Evolutionary conservation across 805 yeast species (phyloP), one percentile per base, ranked within the genome.

Genomic region (Metschnikowia noctiluminum): DNA sequence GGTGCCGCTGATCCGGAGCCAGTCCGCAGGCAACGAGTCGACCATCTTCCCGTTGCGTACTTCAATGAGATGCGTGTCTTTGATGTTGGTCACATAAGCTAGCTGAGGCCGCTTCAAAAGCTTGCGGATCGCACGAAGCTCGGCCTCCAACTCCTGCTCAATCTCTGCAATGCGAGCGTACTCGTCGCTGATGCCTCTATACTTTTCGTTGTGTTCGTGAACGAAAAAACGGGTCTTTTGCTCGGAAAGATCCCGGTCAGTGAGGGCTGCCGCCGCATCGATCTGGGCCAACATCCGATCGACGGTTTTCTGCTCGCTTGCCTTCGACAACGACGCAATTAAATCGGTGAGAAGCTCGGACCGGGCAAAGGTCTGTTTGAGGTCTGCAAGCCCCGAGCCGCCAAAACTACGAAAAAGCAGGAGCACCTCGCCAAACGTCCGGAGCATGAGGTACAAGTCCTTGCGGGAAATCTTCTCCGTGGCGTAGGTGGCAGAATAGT

Each of bases 1-100:
- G 41, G 95, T 78, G 8, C 85, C 85, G 57, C 80, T 85, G 28
- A 87, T 78, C 56, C 88, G 85, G 11, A 85, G 67, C 96, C 97
- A 92, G 44, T 80, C 81, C 2, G 69, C 57, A 0, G 98, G 98
- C 1, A 91, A 65, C 1, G 68, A 64, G 38, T 78, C 79, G 1
- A 77, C 71, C 39, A 79, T 79, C 11, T 77, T 66, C 1, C 70
- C 71, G 52, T 83, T 82, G 39, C 89, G 70, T 0, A 92, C 83
- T 58, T 91, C 97, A 21, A 94, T 76, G 42, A 91, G 68, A 59
- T 84, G 87, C 2, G 89, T 85, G 16, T 85, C 87, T 45, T 81
- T 84, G 43, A 78, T 74, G 46, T 79, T 81, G 12, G 82, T 76
- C 28, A 73, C 70, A 57, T 72, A 89, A 16, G 75, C 69, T 45